These are phyloP conservation scores for Sclerospora graminicola DNA, from an alignment of 352 stramenopile species.

Conservation along the genomic window DNA sequence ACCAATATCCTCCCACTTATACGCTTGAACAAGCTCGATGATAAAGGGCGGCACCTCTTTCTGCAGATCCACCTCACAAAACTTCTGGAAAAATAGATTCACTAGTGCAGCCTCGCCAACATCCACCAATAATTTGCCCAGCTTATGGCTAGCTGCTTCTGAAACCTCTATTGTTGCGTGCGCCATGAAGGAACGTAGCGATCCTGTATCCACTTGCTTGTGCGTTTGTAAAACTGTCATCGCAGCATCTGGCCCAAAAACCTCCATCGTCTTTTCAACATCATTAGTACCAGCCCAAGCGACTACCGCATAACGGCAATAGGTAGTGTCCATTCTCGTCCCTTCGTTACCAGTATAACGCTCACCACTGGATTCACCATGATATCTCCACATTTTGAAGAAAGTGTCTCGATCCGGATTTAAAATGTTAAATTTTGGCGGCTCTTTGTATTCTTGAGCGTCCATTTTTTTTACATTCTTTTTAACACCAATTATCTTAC, in stretches of 20 bases:
- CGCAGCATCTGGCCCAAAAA: not conserved
- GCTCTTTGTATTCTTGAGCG: too few relatives aligned
- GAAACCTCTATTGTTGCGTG: slow-evolving; percentile 3
- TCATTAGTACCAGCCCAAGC: slow-evolving; percentile 1
- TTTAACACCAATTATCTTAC: not conserved
- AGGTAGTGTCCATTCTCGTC: slow-evolving; percentile 5
- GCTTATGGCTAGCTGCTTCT: not conserved
- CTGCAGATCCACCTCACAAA: not conserved
- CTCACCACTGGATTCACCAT: too few relatives aligned
- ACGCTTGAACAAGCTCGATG: not conserved
- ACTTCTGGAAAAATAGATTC: slow-evolving; percentile 6
- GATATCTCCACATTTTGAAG: slow-evolving; percentile 2
- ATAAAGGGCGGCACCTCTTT: not conserved
- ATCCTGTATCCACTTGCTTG: too few relatives aligned
- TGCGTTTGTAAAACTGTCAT: not conserved
- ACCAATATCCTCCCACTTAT: slow-evolving; percentile 6
- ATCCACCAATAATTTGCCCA: slow-evolving; percentile 8
- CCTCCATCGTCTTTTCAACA: not conserved
- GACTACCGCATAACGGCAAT: slow-evolving; percentile 12
- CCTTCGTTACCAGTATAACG: slow-evolving; percentile 7
- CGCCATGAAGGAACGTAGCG: too few relatives aligned
- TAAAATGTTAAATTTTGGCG: slow-evolving; percentile 11
- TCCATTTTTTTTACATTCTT: not conserved
- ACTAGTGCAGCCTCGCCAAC: slow-evolving; percentile 2
- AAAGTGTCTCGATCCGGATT: slow-evolving; percentile 12